A percentile compares a stretch with the other conserved stretches of the same genome.
Conservation (phyloP, 2,329 filamentous ascomycete species). For the Epichloe sp. region DNA sequence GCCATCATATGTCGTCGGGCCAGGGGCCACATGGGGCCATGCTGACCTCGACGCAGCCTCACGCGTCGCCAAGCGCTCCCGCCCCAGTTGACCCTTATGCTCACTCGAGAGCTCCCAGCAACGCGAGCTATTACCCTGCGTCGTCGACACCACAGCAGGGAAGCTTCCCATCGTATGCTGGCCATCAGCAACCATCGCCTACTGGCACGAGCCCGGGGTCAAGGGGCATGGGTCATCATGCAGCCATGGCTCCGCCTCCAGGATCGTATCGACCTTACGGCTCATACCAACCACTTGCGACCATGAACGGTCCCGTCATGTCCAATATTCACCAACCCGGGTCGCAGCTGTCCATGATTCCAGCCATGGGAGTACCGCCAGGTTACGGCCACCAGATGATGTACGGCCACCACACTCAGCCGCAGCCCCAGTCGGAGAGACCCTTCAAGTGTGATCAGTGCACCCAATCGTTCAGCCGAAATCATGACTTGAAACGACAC, state of each 20-base stretch:
- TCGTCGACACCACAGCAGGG: slow-evolving; percentile 34
- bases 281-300: slow-evolving; percentile 38
- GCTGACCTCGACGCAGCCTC: slow-evolving; percentile 27
- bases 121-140: slow-evolving; percentile 47
- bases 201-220: slow-evolving; percentile 25
- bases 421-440: slow-evolving; percentile 50
- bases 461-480: slow-evolving; percentile 85
- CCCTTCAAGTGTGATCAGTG: slow-evolving; percentile 94
- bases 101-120: slow-evolving; percentile 37
- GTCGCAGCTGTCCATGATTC: slow-evolving; percentile 58
- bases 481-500: slow-evolving; percentile 91
- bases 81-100: slow-evolving; percentile 45
- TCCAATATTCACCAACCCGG: slow-evolving; percentile 67
- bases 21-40: slow-evolving; percentile 16
- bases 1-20: slow-evolving; percentile 17
- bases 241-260: slow-evolving; percentile 31
- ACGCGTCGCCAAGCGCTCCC: slow-evolving; percentile 36
- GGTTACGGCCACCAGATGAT: slow-evolving; percentile 48
- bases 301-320: slow-evolving; percentile 56
- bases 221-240: slow-evolving; percentile 24
- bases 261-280: slow-evolving; percentile 36
- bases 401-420: slow-evolving; percentile 42
- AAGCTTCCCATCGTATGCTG: slow-evolving; percentile 30
- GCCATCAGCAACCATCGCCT: slow-evolving; percentile 32
- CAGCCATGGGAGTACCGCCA: slow-evolving; percentile 39